A percentile compares a stretch with the other conserved stretches of the same genome.
phyloP scores from a whole-genome alignment of 208 protist species.

The Trypanosoma cruzi region DNA sequence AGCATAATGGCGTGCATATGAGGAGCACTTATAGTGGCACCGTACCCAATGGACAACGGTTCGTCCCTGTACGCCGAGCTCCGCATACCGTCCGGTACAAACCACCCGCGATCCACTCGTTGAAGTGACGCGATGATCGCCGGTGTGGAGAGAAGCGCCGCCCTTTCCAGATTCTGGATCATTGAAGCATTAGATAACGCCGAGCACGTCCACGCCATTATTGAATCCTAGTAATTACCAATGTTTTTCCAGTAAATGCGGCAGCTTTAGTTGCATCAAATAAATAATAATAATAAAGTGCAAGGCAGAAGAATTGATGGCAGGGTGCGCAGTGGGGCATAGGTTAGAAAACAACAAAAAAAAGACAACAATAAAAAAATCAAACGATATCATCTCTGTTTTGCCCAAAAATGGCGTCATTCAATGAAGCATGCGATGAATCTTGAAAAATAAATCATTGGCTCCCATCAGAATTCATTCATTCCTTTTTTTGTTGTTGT shows the following conservation, averaged over 20 bases:
- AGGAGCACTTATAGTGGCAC: slow-evolving; percentile 88
- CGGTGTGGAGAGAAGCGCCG: slow-evolving; percentile 51
- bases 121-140: slow-evolving; percentile 63
- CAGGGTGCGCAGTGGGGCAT: background rate
- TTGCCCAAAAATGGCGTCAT: background rate
- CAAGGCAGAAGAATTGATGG: too few species aligned
- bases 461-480: background rate
- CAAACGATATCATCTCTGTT: background rate
- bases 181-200: slow-evolving; percentile 66
- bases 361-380: slow-evolving; percentile 2
- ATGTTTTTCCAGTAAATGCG: background rate
- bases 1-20: slow-evolving; percentile 93
- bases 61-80: slow-evolving; percentile 63
- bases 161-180: slow-evolving; percentile 49
- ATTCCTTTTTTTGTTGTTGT: too few species aligned
- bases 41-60: slow-evolving; percentile 81
- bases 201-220: slow-evolving; percentile 85
- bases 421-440: background rate
- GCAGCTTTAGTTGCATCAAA: slow-evolving; percentile 2
- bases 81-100: slow-evolving; percentile 33
- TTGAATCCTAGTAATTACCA: background rate
- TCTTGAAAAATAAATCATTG: background rate
- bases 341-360: background rate
- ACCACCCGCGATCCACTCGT: slow-evolving; percentile 78
- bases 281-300: background rate